A percentile compares a stretch with the other conserved stretches of the same genome.
These are phyloP conservation scores for Trametes sp. DNA, from an alignment of 1,284 basidiomycete species.

Conservation along the genomic window DNA sequence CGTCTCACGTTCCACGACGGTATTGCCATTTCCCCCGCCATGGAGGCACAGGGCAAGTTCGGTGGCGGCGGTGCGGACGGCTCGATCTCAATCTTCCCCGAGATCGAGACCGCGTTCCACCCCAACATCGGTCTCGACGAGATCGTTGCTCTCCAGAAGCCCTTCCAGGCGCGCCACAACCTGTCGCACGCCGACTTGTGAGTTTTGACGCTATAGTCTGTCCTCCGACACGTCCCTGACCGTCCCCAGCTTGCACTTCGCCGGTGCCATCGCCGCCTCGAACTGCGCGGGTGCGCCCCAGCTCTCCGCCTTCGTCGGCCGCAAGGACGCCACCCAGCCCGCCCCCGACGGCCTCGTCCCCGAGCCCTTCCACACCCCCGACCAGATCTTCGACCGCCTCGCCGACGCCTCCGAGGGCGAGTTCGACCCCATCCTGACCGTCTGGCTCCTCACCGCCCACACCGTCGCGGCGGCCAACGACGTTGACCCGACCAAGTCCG, in stretches of 20 bases:
- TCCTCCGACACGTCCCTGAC: too few relatives aligned
- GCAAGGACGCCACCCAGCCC: background rate
- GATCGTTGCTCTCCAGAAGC: slow-evolving; percentile 17
- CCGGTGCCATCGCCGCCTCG: background rate
- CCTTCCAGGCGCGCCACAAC: slow-evolving; percentile 3
- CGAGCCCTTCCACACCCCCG: background rate
- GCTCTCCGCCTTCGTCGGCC: background rate
- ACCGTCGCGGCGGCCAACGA: slow-evolving; percentile 12
- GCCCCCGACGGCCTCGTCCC: background rate
- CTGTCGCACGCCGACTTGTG: background rate
- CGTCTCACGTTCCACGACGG: slow-evolving; percentile 20
- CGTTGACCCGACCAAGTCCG: slow-evolving; percentile 20
- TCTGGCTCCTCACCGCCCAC: background rate
- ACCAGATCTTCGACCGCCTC: slow-evolving; percentile 8
- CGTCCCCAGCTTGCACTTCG: background rate
- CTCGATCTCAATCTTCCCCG: slow-evolving; percentile 19
- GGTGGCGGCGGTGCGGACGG: background rate
- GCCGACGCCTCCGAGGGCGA: slow-evolving; percentile 13
- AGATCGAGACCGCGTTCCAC: slow-evolving; percentile 17
- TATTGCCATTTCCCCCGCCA: slow-evolving; percentile 17
- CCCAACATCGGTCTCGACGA: slow-evolving; percentile 19
- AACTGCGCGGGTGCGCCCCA: background rate
- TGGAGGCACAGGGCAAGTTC: slow-evolving; percentile 13
- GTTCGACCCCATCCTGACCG: slow-evolving; percentile 3
- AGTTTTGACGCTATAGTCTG: too few relatives aligned